Conservation (phyloP, 2,329 filamentous ascomycete species). For the Fusarium illudens region DNA sequence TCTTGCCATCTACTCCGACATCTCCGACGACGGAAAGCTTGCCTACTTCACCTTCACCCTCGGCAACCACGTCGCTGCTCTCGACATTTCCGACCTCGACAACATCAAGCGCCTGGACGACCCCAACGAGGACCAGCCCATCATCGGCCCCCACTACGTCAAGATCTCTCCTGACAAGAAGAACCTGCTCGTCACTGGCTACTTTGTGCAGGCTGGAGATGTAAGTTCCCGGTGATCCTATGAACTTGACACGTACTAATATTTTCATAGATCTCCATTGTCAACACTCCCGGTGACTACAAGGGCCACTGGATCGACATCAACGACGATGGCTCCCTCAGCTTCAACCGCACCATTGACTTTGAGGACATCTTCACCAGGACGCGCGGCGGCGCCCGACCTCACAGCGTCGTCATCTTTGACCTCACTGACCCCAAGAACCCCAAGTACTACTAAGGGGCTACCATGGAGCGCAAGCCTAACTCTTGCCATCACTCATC, state of each 20-base stretch:
- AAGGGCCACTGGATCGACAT: conserved; percentile 71
- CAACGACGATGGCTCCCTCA: conserved; percentile 60
- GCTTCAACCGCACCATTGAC: conserved; percentile 68
- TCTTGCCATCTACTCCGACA: conserved; percentile 68
- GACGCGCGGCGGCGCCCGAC: conserved; percentile 64
- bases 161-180: conserved; percentile 72
- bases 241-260: conserved; percentile 2
- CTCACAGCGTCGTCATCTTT: conserved; percentile 65
- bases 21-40: conserved; percentile 65
- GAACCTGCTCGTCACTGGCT: conserved; percentile 70
- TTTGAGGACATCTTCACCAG: conserved; percentile 60
- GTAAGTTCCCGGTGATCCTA: conserved; percentile 28
- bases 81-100: conserved; percentile 68
- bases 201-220: conserved; percentile 70
- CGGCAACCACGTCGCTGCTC: conserved; percentile 65
- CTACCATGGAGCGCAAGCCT: not conserved
- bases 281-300: conserved; percentile 69
- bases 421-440: conserved; percentile 63
- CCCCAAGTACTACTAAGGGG: conserved; percentile 56
- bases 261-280: conserved; percentile 57
- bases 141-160: conserved; percentile 69
- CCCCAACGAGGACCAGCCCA: conserved; percentile 65
- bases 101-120: conserved; percentile 69
- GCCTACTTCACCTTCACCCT: conserved; percentile 69
- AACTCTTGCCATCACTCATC: too few relatives aligned